A percentile compares a stretch with the other conserved stretches of the same genome.
Conservation (phyloP, 148 eudicot genomes). For the Rhododendron vialii region DNA sequence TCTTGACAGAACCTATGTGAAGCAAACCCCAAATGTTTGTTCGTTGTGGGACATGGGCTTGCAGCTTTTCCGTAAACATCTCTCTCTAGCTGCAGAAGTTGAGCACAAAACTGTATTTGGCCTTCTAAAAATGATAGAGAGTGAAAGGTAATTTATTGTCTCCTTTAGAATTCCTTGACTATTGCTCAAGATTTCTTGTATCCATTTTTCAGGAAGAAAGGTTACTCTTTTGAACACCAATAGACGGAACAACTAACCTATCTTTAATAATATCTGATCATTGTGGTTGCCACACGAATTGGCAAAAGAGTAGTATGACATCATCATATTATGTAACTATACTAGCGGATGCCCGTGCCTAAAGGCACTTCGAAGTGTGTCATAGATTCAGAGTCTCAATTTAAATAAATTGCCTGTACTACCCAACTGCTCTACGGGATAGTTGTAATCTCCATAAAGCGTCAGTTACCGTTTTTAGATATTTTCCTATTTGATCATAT, state of each 20-base stretch:
- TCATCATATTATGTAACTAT: background rate
- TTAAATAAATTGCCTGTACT: too few species aligned
- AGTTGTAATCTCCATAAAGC: too few species aligned
- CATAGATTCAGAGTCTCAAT: too few species aligned
- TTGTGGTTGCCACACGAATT: background rate
- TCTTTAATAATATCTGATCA: background rate
- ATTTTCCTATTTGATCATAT: too few species aligned
- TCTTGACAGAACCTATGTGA: conserved; percentile 96
- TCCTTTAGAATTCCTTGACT: background rate
- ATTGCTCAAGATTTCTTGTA: background rate
- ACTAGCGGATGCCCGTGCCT: too few species aligned
- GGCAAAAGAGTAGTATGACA: background rate
- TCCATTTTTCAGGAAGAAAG: background rate
- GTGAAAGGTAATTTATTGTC: conserved; percentile 61
- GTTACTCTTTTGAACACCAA: background rate
- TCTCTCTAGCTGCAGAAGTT: conserved; percentile 81
- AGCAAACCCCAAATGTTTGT: conserved; percentile 73
- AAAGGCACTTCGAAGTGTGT: too few species aligned
- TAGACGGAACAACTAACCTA: background rate
- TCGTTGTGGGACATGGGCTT: conserved; percentile 99
- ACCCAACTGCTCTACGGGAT: too few species aligned
- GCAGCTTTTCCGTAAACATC: conserved; percentile 87
- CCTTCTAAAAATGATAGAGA: conserved; percentile 90
- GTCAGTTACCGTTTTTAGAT: too few species aligned
- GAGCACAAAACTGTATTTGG: conserved; percentile 95